Evolutionary conservation across 192 early-diverging fungal genomes (phyloP).

Genomic region (Jimgerdemannia lactiflua): DNA sequence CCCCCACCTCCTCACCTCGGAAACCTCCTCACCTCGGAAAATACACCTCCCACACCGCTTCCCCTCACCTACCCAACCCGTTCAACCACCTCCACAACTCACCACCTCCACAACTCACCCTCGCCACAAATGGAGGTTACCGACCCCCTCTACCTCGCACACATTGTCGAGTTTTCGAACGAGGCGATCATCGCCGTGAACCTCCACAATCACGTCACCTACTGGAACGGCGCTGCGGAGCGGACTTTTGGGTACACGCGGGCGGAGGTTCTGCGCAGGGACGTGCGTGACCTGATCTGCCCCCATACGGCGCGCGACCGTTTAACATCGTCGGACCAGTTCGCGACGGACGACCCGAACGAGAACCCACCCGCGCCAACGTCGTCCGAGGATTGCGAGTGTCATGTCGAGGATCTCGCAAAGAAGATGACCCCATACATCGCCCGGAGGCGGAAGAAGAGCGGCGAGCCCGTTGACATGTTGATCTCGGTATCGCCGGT

Average conservation of each 20-base stretch:
- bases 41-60: too few species aligned
- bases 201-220: not conserved
- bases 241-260: not conserved
- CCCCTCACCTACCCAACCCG: not conserved
- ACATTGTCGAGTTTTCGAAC: not conserved
- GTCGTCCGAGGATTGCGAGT: not conserved
- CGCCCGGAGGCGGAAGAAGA: not conserved
- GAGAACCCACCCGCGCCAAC: not conserved
- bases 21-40: too few species aligned
- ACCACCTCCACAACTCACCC: not conserved
- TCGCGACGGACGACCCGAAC: not conserved
- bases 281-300: not conserved
- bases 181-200: not conserved
- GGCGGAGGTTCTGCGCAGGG: not conserved
- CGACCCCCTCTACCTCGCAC: not conserved
- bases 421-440: not conserved
- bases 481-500: not conserved
- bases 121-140: not conserved
- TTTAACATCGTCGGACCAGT: not conserved
- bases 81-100: not conserved
- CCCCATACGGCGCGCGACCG: not conserved
- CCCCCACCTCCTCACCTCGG: not conserved
- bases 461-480: not conserved
- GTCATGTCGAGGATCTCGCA: not conserved
- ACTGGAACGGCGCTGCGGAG: not conserved